These are phyloP conservation scores for Xerocomus brunneocitrinus DNA, from an alignment of 768 basidiomycete genomes.

Conservation along the genomic window DNA sequence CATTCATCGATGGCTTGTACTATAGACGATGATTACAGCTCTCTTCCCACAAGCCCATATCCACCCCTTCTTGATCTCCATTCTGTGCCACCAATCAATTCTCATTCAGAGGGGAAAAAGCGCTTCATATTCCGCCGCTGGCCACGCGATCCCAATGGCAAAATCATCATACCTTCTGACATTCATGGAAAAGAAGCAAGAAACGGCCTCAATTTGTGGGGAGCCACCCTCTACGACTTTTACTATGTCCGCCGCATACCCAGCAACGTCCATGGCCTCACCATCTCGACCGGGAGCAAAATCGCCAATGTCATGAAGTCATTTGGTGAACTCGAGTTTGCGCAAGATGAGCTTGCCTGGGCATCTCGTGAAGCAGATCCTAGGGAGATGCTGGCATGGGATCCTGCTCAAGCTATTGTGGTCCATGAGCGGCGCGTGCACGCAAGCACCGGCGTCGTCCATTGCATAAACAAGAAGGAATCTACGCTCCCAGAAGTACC, in stretches of 20 bases:
- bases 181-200: conserved; percentile 20
- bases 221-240: conserved; percentile 29
- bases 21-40: not conserved
- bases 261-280: not conserved
- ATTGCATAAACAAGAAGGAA: not conserved
- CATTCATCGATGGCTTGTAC: not conserved
- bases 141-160: conserved; percentile 27
- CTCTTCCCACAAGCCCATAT: not conserved
- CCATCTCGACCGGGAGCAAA: conserved; percentile 21
- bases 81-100: not conserved
- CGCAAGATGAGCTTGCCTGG: conserved; percentile 16
- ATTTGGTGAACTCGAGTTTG: conserved; percentile 16
- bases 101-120: not conserved
- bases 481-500: not conserved
- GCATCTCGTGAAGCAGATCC: conserved; percentile 20
- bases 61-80: conserved; percentile 8
- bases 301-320: conserved; percentile 15
- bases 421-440: conserved; percentile 8
- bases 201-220: conserved; percentile 22
- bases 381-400: conserved; percentile 12
- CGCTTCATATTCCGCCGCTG: conserved; percentile 22
- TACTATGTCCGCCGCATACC: conserved; percentile 15
- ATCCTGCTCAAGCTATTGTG: conserved; percentile 14
- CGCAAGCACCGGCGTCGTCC: not conserved
- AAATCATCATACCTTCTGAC: conserved; percentile 3